Percentiles rank a stretch among this genome's conserved stretches.
Conservation (phyloP, 2,329 filamentous ascomycete genomes). For the Cercospora nicotianae region DNA sequence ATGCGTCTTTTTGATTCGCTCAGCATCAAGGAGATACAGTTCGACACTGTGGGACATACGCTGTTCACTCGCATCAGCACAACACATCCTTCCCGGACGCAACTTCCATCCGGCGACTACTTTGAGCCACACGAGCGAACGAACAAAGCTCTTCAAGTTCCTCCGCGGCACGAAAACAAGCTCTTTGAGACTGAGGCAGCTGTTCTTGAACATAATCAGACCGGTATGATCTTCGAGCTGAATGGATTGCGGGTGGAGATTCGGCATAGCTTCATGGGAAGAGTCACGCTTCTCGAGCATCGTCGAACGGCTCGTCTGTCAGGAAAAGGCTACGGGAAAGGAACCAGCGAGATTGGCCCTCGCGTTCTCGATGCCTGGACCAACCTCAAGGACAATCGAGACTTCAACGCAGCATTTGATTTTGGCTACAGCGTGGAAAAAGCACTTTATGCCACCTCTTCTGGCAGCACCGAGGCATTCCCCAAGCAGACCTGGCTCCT, state of each 20-base stretch:
- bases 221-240: constrained; percentile 41
- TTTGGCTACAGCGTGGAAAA: constrained; percentile 37
- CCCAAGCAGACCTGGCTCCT: constrained; percentile 29
- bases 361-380: constrained; percentile 35
- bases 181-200: constrained; percentile 36
- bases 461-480: background rate
- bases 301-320: constrained; percentile 37
- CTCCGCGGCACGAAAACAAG: constrained; percentile 36
- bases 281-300: constrained; percentile 38
- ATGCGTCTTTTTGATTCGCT: constrained; percentile 36
- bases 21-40: constrained; percentile 40
- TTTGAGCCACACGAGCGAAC: constrained; percentile 36
- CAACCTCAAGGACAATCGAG: constrained; percentile 35
- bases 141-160: constrained; percentile 34
- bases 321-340: constrained; percentile 25
- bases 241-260: constrained; percentile 37
- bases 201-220: constrained; percentile 36
- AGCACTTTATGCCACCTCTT: constrained; percentile 22
- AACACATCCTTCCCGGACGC: constrained; percentile 34
- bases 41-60: constrained; percentile 40
- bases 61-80: constrained; percentile 38
- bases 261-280: constrained; percentile 33
- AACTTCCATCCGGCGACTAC: constrained; percentile 23
- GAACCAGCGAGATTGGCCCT: constrained; percentile 28
- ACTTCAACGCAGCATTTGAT: constrained; percentile 39